Conservation (phyloP, 495 filamentous ascomycete genomes). For the Usnea hakonensis region DNA sequence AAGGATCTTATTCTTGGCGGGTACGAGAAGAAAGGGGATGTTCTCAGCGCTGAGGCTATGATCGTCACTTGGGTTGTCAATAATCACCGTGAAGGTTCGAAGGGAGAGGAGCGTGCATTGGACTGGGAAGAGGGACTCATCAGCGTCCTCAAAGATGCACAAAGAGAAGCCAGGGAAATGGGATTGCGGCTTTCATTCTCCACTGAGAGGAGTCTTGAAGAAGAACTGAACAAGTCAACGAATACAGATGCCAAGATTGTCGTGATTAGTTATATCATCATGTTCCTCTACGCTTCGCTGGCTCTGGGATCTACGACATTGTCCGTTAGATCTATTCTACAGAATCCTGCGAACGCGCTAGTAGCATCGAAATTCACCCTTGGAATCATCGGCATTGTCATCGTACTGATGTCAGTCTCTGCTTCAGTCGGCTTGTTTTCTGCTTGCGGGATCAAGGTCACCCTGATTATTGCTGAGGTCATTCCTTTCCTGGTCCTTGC, state of each 20-base stretch:
- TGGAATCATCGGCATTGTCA: constrained; percentile 83
- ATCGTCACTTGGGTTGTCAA: constrained; percentile 95
- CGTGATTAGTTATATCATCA: constrained; percentile 93
- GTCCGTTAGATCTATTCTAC: constrained; percentile 61
- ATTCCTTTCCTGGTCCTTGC: constrained; percentile 96
- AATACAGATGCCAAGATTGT: constrained; percentile 98
- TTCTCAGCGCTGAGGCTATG: constrained; percentile 69
- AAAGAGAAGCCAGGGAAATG: constrained; percentile 68
- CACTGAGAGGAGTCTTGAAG: constrained; percentile 85
- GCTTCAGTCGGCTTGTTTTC: constrained; percentile 92
- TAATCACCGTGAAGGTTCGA: constrained; percentile 67
- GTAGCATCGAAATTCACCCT: constrained; percentile 95
- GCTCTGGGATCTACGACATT: constrained; percentile 83
- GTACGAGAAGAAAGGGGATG: constrained; percentile 55
- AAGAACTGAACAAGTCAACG: constrained; percentile 89
- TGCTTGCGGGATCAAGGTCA: constrained; percentile 80
- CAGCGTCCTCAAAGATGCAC: constrained; percentile 57
- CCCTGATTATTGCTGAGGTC: constrained; percentile 95
- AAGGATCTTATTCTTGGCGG: constrained; percentile 83
- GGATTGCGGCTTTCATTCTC: constrained; percentile 87
- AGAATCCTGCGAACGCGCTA: constrained; percentile 71
- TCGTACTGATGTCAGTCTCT: constrained; percentile 94
- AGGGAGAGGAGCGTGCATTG: constrained; percentile 61
- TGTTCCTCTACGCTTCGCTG: constrained; percentile 94
- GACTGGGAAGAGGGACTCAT: constrained; percentile 83